A percentile compares a stretch with the other conserved stretches of the same genome.
Evolutionary conservation across 495 filamentous ascomycete genomes (phyloP).

Genomic region (Xylaria sp.): DNA sequence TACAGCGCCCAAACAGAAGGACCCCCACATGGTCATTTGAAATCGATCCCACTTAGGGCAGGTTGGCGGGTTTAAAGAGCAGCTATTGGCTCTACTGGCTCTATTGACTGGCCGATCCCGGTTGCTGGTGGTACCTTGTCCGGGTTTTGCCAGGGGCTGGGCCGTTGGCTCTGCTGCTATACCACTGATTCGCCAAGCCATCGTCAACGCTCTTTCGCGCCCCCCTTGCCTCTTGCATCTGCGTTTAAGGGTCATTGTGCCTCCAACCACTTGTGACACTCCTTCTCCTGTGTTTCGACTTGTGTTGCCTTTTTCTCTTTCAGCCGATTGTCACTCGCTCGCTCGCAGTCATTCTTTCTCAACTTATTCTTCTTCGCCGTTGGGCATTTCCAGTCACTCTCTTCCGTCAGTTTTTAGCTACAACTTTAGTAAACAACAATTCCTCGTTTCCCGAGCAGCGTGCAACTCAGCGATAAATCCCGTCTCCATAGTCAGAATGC

Average conservation of each 20-base stretch:
- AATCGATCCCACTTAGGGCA: conserved; percentile 15
- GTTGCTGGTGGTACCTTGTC: not conserved
- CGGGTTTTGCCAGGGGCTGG: not conserved
- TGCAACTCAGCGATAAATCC: not conserved
- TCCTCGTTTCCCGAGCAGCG: conserved; percentile 8
- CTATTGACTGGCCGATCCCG: not conserved
- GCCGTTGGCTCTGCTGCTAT: not conserved
- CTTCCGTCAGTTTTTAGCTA: conserved; percentile 28
- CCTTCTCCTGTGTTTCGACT: conserved; percentile 27
- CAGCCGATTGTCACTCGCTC: conserved; percentile 31
- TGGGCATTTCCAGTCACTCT: conserved; percentile 31
- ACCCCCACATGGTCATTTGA: conserved; percentile 19
- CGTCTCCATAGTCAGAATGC: conserved; percentile 27
- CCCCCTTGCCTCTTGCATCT: conserved; percentile 13
- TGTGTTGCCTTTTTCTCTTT: conserved; percentile 24
- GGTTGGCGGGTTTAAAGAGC: not conserved
- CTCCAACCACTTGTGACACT: conserved; percentile 27
- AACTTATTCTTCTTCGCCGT: conserved; percentile 13
- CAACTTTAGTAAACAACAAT: conserved; percentile 20
- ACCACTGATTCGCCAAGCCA: conserved; percentile 16
- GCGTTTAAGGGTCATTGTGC: conserved; percentile 21
- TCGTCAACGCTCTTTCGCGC: conserved; percentile 18
- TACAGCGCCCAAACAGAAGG: not conserved
- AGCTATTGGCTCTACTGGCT: not conserved
- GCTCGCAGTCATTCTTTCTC: conserved; percentile 20